These are phyloP conservation scores for Funneliformis geosporum DNA, from an alignment of 192 early-diverging fungal genomes.

Conservation along the genomic window DNA sequence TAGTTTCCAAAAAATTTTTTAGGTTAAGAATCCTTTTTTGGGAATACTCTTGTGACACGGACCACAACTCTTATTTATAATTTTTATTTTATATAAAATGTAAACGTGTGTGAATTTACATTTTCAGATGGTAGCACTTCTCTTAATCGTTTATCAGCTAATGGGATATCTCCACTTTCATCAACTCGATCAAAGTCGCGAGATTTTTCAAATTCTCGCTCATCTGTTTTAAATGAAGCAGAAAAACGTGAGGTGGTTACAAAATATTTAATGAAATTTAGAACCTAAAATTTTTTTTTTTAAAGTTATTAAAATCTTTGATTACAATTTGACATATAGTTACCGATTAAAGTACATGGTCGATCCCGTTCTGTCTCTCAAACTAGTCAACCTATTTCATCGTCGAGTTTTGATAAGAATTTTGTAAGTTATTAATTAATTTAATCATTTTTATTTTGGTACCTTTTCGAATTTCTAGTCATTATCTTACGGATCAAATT, in stretches of 20 bases:
- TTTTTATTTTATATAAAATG: slow-evolving; percentile 5
- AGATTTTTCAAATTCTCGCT: neutral
- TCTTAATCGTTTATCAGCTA: neutral
- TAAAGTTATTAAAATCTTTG: neutral
- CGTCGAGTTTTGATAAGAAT: slow-evolving; percentile 21
- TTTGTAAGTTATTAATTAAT: slow-evolving; percentile 16
- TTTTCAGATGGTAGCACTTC: slow-evolving; percentile 18
- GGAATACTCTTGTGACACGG: slow-evolving; percentile 1
- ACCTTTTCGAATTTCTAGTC: neutral
- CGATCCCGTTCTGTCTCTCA: slow-evolving; percentile 20
- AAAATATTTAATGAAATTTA: neutral
- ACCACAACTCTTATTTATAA: slow-evolving; percentile 3
- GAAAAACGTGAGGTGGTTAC: slow-evolving; percentile 11
- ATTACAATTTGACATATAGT: neutral
- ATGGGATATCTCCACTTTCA: neutral
- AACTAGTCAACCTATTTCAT: neutral
- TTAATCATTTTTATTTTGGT: neutral
- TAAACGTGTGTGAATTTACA: slow-evolving; percentile 1
- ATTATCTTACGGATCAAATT: neutral
- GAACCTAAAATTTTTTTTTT: too few species aligned
- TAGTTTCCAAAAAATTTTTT: slow-evolving; percentile 18
- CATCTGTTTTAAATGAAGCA: neutral
- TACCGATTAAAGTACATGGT: neutral
- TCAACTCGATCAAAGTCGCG: slow-evolving; percentile 11
- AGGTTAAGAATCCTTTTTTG: slow-evolving; percentile 9